A percentile compares a stretch with the other conserved stretches of the same genome.
These are phyloP conservation scores for Rubia tinctorum DNA, from an alignment of 305 asterid genomes.

Conservation along the genomic window DNA sequence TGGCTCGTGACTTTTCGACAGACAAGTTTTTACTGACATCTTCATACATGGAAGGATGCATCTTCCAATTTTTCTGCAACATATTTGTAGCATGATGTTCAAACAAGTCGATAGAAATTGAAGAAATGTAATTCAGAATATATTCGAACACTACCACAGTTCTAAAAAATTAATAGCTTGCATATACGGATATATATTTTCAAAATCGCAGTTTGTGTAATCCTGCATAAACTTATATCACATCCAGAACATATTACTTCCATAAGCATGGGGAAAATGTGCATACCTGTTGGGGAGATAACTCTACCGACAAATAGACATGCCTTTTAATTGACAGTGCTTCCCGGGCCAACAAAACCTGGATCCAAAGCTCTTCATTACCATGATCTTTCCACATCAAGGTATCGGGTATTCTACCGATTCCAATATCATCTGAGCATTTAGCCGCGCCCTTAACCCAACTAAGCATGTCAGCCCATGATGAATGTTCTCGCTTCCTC, in stretches of 20 bases:
- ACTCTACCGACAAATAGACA: constrained; percentile 29
- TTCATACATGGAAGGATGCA: constrained; percentile 71
- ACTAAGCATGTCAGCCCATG: constrained; percentile 43
- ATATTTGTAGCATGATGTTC: constrained; percentile 20
- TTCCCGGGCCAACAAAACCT: constrained; percentile 50
- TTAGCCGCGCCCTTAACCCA: constrained; percentile 59
- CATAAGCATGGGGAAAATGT: too few species aligned
- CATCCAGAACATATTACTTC: neutral
- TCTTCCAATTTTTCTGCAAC: constrained; percentile 54
- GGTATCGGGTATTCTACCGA: constrained; percentile 49
- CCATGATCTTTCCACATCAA: constrained; percentile 55
- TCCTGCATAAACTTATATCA: neutral
- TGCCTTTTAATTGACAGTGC: constrained; percentile 38
- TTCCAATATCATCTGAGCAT: constrained; percentile 39
- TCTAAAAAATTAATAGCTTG: neutral
- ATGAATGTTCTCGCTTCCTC: constrained; percentile 50
- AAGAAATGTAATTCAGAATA: neutral
- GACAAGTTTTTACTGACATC: constrained; percentile 26
- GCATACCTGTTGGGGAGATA: constrained; percentile 46
- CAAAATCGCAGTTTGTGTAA: neutral
- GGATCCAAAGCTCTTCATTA: constrained; percentile 40
- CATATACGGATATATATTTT: neutral
- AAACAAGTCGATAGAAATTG: constrained; percentile 6
- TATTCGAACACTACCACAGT: neutral
- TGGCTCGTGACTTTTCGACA: constrained; percentile 46